These are phyloP conservation scores for Bretziella fagacearum DNA, from an alignment of 2,329 filamentous ascomycete species.

Conservation along the genomic window DNA sequence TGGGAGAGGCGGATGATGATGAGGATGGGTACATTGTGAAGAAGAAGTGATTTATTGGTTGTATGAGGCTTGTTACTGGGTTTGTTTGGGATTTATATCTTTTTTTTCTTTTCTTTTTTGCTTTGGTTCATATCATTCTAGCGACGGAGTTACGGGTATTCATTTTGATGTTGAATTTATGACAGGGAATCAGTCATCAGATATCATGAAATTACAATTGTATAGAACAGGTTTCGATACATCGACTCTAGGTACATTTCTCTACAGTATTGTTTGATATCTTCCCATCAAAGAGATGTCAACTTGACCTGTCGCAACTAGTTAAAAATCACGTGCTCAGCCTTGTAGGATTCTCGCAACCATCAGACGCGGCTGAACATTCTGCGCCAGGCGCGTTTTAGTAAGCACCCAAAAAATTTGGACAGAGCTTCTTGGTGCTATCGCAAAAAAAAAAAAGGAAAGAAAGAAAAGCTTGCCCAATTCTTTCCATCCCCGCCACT, in stretches of 20 bases:
- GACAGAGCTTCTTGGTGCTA: slow-evolving; percentile 1
- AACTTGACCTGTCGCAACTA: too few species aligned
- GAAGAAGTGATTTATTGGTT: slow-evolving; percentile 21
- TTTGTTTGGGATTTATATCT: background rate
- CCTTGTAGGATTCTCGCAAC: slow-evolving; percentile 12
- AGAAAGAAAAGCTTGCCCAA: background rate
- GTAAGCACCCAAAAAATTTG: slow-evolving; percentile 8
- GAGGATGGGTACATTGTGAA: slow-evolving; percentile 25
- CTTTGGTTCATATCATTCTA: background rate
- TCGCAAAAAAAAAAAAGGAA: slow-evolving; percentile 1
- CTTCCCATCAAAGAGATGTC: too few species aligned
- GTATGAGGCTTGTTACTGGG: background rate
- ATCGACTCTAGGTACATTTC: too few species aligned
- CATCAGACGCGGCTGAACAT: slow-evolving; percentile 12
- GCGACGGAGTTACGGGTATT: slow-evolving; percentile 1
- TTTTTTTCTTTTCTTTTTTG: background rate
- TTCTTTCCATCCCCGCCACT: background rate
- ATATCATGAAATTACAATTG: too few species aligned
- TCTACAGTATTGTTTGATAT: too few species aligned
- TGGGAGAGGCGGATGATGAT: slow-evolving; percentile 37
- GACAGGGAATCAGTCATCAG: background rate
- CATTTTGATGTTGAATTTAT: background rate
- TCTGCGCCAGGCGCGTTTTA: slow-evolving; percentile 9
- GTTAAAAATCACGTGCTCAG: slow-evolving; percentile 14
- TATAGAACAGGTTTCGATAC: too few species aligned